Evolutionary conservation across 73 alveolate genomes (phyloP).

Genomic region (Paramecium caudatum): DNA sequence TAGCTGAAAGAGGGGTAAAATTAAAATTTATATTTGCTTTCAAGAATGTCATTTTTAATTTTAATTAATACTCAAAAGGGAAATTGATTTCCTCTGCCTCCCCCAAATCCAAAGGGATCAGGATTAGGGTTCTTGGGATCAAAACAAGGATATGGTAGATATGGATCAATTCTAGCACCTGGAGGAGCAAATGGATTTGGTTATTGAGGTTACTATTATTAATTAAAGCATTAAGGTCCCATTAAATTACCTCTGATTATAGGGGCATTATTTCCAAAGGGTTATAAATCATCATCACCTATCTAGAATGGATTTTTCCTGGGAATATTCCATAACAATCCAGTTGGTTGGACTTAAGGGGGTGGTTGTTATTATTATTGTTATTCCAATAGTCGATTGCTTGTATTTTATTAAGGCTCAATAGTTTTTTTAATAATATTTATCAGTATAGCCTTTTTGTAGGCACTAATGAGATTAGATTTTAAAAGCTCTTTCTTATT

Average conservation of each 20-base stretch:
- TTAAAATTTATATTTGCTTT: slow-evolving; percentile 5
- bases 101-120: slow-evolving; percentile 34
- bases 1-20: not conserved
- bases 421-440: not conserved
- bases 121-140: slow-evolving; percentile 44
- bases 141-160: slow-evolving; percentile 44
- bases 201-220: not conserved
- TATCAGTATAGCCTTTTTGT: not conserved
- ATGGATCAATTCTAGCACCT: slow-evolving; percentile 70
- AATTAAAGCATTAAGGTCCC: slow-evolving; percentile 41
- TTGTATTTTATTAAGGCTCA: not conserved
- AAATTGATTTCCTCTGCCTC: not conserved
- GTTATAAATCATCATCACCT: not conserved
- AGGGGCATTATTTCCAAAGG: not conserved
- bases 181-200: not conserved
- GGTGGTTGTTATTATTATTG: not conserved
- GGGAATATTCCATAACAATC: slow-evolving; percentile 16
- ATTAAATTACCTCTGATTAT: slow-evolving; percentile 10
- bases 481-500: not conserved
- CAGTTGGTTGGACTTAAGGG: not conserved
- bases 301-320: slow-evolving; percentile 18
- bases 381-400: not conserved
- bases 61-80: slow-evolving; percentile 49
- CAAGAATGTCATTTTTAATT: slow-evolving; percentile 15
- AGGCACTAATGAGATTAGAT: slow-evolving; percentile 8